Evolutionary conservation across 1,139 yeast species (phyloP).

Genomic region (Trichomonascaceae sp.): DNA sequence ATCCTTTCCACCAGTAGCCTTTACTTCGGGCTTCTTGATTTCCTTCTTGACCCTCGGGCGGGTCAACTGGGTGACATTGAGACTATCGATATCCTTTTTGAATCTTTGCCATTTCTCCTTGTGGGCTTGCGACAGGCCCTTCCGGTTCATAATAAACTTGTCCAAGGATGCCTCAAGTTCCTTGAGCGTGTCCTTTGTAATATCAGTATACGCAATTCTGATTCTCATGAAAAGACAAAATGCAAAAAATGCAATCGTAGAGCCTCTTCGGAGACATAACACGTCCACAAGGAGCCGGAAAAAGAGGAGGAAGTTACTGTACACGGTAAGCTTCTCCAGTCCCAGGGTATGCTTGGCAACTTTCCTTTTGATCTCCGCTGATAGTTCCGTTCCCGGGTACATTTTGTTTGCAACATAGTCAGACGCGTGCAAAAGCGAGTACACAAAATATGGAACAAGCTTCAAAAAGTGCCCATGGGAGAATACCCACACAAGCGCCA

Average conservation of each 20-base stretch:
- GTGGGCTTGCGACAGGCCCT: conserved; percentile 38
- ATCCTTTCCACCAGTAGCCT: not conserved
- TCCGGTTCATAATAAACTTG: conserved; percentile 38
- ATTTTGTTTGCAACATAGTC: conserved; percentile 46
- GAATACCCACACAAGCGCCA: conserved; percentile 45
- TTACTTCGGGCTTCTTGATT: conserved; percentile 2
- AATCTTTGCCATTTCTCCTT: conserved; percentile 46
- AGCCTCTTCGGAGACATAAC: conserved; percentile 46
- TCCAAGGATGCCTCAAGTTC: conserved; percentile 53
- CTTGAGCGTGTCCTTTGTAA: conserved; percentile 53
- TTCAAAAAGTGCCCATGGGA: conserved; percentile 40
- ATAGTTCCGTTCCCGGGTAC: conserved; percentile 41
- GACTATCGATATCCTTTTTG: conserved; percentile 27
- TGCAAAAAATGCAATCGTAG: conserved; percentile 46
- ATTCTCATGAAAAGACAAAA: conserved; percentile 57
- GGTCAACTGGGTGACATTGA: conserved; percentile 1
- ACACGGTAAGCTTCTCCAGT: conserved; percentile 53
- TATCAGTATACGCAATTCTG: conserved; percentile 59
- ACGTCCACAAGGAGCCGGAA: conserved; percentile 37
- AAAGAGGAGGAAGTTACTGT: conserved; percentile 48
- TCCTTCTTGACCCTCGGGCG: conserved; percentile 1
- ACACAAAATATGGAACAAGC: conserved; percentile 49
- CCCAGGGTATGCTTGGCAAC: conserved; percentile 44
- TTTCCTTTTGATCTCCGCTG: conserved; percentile 30
- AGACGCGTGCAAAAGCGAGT: conserved; percentile 57